phyloP scores from a whole-genome alignment of 176 grass and related monocot genomes.

The Stipa capillata region DNA sequence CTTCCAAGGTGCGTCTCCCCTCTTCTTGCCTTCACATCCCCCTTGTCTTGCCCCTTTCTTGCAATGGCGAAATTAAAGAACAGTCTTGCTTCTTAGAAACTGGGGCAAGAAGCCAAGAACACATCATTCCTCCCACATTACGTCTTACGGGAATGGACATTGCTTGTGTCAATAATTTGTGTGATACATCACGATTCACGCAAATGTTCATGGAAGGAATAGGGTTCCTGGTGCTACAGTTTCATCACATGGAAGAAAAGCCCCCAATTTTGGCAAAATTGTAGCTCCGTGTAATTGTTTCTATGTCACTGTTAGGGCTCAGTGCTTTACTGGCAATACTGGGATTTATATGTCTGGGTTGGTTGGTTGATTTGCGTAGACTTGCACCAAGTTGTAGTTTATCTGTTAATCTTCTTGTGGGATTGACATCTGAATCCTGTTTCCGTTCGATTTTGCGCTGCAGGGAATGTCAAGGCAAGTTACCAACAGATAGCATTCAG shows the following conservation, averaged over 20 bases:
- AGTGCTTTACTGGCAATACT: not conserved
- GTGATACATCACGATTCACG: not conserved
- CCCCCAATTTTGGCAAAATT: not conserved
- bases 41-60: constrained; percentile 14
- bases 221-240: not conserved
- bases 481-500: constrained; percentile 49
- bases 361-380: not conserved
- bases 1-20: constrained; percentile 23
- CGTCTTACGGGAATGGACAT: not conserved
- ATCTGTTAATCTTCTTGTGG: not conserved
- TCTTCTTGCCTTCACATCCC: not conserved
- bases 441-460: not conserved
- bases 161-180: not conserved
- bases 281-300: not conserved
- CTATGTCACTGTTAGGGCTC: not conserved
- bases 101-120: not conserved
- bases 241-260: not conserved
- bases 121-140: not conserved
- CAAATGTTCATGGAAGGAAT: not conserved
- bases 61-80: not conserved
- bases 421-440: not conserved
- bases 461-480: constrained; percentile 35
- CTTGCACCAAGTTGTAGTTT: not conserved
- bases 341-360: not conserved
- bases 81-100: constrained; percentile 4